These are phyloP conservation scores for Cupressus sempervirens DNA, from an alignment of 75 land plant species.

Conservation along the genomic window DNA sequence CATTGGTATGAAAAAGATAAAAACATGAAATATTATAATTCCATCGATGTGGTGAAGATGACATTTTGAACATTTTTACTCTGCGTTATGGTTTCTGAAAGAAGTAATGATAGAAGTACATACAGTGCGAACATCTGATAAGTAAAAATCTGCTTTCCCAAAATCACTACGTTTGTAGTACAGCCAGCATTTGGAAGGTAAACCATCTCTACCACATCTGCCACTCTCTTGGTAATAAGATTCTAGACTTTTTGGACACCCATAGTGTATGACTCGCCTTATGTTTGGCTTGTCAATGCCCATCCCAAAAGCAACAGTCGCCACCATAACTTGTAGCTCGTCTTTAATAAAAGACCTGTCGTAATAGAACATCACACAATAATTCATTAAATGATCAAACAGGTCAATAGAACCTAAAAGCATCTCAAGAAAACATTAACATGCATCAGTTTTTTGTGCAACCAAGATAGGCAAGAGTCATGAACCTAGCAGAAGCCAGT, in stretches of 20 bases:
- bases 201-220: slow-evolving; percentile 90
- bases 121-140: slow-evolving; percentile 52
- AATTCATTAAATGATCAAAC: neutral
- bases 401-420: neutral
- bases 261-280: slow-evolving; percentile 84
- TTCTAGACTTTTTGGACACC: slow-evolving; percentile 89
- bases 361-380: neutral
- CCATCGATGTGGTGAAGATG: neutral
- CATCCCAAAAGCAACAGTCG: slow-evolving; percentile 96
- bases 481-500: neutral
- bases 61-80: neutral
- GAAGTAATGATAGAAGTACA: slow-evolving; percentile 7
- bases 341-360: slow-evolving; percentile 73
- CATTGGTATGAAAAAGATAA: neutral
- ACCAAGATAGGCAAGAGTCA: neutral
- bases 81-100: neutral
- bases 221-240: slow-evolving; percentile 95
- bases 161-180: slow-evolving; percentile 74
- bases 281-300: slow-evolving; percentile 91
- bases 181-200: slow-evolving; percentile 71
- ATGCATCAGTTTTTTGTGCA: neutral
- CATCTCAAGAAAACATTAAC: neutral
- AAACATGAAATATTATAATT: neutral
- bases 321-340: slow-evolving; percentile 75
- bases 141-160: slow-evolving; percentile 65